phyloP scores from a whole-genome alignment of 192 early-diverging fungal genomes.

The Dissophora ornata region DNA sequence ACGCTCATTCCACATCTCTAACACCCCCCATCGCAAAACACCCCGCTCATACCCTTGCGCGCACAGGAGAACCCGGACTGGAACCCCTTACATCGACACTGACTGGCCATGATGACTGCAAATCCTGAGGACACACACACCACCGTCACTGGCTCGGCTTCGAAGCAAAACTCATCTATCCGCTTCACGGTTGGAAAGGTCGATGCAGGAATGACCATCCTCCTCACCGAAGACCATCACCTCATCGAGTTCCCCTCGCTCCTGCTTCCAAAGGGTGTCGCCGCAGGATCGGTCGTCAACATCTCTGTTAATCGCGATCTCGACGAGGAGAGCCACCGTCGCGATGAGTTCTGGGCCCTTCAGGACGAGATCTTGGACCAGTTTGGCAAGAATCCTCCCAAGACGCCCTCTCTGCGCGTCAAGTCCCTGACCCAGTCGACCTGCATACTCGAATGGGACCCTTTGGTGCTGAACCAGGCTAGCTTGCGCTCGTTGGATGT shows the following conservation, averaged over 20 bases:
- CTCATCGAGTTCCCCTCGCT: constrained; percentile 98
- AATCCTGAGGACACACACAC: constrained; percentile 17
- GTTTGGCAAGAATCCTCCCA: constrained; percentile 84
- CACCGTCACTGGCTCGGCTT: background rate
- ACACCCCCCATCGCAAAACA: too few relatives aligned
- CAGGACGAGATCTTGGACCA: constrained; percentile 86
- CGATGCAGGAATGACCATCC: constrained; percentile 94
- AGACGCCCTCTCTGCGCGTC: constrained; percentile 80
- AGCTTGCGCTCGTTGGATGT: constrained; percentile 89
- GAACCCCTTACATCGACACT: background rate
- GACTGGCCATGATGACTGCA: constrained; percentile 44
- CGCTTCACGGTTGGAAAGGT: constrained; percentile 94
- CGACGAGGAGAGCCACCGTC: constrained; percentile 83
- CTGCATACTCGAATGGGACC: constrained; percentile 91
- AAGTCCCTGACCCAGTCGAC: constrained; percentile 88
- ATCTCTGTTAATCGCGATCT: constrained; percentile 93
- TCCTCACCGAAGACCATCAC: constrained; percentile 98
- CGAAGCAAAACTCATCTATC: constrained; percentile 59
- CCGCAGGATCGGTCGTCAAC: constrained; percentile 95
- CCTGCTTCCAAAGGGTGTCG: constrained; percentile 93
- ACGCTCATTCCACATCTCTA: background rate
- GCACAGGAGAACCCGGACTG: too few relatives aligned
- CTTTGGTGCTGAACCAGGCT: constrained; percentile 83
- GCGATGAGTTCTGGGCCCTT: constrained; percentile 82
- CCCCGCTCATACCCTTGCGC: too few relatives aligned